Percentiles rank a stretch among this genome's conserved stretches.
Evolutionary conservation across 2,329 filamentous ascomycete genomes (phyloP).

Genomic region (Aspergillus persii): DNA sequence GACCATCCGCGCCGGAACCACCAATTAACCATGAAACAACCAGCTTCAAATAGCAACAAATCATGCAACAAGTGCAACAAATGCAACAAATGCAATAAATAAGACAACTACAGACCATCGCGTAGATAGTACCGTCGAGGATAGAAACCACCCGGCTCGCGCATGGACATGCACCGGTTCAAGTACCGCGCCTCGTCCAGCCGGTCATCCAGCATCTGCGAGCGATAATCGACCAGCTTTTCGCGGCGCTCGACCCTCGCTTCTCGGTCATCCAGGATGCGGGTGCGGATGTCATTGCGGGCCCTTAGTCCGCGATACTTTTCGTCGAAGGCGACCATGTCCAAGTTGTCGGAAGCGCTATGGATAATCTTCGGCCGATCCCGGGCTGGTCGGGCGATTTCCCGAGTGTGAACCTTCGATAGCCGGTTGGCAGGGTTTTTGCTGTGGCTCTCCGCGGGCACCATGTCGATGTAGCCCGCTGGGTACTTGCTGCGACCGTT

Average conservation of each 20-base stretch:
- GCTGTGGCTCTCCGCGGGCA: constrained; percentile 20
- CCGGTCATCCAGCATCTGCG: constrained; percentile 21
- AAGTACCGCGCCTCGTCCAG: constrained; percentile 11
- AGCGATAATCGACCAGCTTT: constrained; percentile 17
- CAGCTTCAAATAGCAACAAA: neutral
- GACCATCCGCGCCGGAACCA: constrained; percentile 2
- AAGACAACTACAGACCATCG: constrained; percentile 7
- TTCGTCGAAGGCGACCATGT: constrained; percentile 6
- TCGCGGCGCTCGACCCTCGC: constrained; percentile 9
- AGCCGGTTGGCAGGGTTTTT: constrained; percentile 8
- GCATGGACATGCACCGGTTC: constrained; percentile 16
- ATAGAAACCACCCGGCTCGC: constrained; percentile 15
- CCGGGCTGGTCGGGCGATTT: constrained; percentile 14
- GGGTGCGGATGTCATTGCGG: constrained; percentile 26
- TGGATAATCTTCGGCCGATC: constrained; percentile 22
- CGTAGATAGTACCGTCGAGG: constrained; percentile 14
- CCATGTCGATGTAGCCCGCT: constrained; percentile 21
- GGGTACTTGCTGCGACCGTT: constrained; percentile 13
- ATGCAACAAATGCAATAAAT: constrained; percentile 1
- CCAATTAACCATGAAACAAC: neutral
- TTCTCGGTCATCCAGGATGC: constrained; percentile 29
- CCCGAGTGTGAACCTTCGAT: constrained; percentile 9
- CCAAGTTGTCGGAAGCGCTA: constrained; percentile 12
- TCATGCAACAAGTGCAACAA: constrained; percentile 1
- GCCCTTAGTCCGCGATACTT: constrained; percentile 10